A percentile compares a stretch with the other conserved stretches of the same genome.
These are phyloP conservation scores for Gracilaria domingensis DNA, from an alignment of 23 red algal genomes.

Conservation along the genomic window DNA sequence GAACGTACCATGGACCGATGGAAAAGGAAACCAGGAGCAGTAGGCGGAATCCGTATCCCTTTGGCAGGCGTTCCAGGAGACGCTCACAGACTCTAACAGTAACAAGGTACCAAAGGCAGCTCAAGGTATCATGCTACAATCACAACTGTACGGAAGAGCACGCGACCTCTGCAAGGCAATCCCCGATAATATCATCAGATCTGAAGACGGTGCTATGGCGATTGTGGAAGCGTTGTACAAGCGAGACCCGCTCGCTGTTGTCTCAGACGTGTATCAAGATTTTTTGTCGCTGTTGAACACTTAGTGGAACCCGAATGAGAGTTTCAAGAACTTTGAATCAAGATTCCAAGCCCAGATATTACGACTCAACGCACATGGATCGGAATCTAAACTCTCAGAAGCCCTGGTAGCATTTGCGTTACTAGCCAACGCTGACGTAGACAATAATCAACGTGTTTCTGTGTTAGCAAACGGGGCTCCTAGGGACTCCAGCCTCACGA, in stretches of 20 bases:
- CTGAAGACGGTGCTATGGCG: background rate
- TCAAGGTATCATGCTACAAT: conserved; percentile 1
- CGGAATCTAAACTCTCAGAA: background rate
- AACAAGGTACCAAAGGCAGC: background rate
- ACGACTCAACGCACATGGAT: background rate
- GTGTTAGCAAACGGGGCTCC: background rate
- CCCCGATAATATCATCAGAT: background rate
- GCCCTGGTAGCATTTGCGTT: background rate
- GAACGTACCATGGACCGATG: conserved; percentile 39
- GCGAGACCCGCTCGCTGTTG: conserved; percentile 22
- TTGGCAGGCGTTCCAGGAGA: conserved; percentile 11
- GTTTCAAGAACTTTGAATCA: background rate
- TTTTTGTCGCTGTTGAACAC: background rate
- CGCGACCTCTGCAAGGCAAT: conserved; percentile 19
- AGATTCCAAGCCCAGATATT: background rate
- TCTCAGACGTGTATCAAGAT: conserved; percentile 12
- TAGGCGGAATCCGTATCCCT: background rate
- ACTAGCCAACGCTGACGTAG: background rate
- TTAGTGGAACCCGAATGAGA: background rate
- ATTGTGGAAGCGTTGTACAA: conserved; percentile 41
- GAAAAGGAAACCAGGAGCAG: conserved; percentile 40
- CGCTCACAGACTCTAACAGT: background rate
- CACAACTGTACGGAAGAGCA: conserved; percentile 10
- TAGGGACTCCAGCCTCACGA: background rate
- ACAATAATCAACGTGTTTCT: background rate